Base-by-base conservation (phyloP, 2,329 filamentous ascomycete genomes). In the Colletotrichum magnum region DNA sequence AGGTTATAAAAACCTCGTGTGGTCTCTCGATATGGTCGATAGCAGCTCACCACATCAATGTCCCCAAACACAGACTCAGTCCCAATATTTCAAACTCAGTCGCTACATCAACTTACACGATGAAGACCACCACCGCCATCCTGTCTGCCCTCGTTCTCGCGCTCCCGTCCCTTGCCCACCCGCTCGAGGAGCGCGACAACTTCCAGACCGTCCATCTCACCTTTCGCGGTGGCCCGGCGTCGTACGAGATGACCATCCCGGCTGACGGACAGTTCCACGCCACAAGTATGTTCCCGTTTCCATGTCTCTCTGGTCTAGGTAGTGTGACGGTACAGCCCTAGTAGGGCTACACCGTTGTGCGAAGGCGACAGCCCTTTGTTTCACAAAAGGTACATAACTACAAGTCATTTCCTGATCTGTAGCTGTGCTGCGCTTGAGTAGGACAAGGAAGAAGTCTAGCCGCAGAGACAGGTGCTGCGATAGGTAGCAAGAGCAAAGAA, bases 151-250 rank as follows among this genome's bases (percentile, higher is more conserved):
- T 74, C 28, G 36, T 61, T 52, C 26, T 74, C 15, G 15, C 63
- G 15, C 16, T 54, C 16, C 64, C 68, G 39, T 21, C 60, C 26
- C 18, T 66, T 5, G 54, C 69, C n/a, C 36, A 71, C 36, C 58
- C 59, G 1, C 54, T 70, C 6, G 63, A 70, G 28, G 62, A 85
- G 45, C 65, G 75, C 12, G 75, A 79, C 43, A 74, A 72, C 47
- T 71, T 76, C 16, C 80, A 82, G 51, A 79, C 78, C 6, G 81
- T 82, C 5, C 78, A 83, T 68, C 77, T 87, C 57, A 83, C 74
- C 21, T 85, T 87, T 73, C 79, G 83, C 71, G 81, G 78, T 43
- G 82, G 79, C 3, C 79, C 83, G 7, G 79, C 78, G 16, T 76
- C 77, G 3, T 86, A 85, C 73, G 70, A 77, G 1, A 73, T 87